Evolutionary conservation across 371 early-diverging fungal genomes (phyloP), one percentile per base, ranked within the genome.

Genomic region (Capillidium rhysosporum): DNA sequence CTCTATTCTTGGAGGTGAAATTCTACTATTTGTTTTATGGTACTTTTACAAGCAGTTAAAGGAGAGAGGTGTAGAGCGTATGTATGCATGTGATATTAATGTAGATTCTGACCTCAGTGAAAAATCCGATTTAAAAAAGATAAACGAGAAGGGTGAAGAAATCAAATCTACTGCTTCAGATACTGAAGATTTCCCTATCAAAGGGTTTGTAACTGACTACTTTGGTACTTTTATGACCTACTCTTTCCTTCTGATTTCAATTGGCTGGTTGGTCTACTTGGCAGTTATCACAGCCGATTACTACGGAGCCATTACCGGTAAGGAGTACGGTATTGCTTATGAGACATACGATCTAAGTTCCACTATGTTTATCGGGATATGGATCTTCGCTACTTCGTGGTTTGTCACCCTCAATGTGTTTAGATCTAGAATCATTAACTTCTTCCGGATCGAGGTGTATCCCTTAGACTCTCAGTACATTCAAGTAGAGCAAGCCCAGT

Each of bases 241-340:
- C 38, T 71, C 77, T 26, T 67, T 77, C 26, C 55, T 70, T 8
- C 26, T 71, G 21, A 69, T 71, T 4, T 77, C 80, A 2, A 49
- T 80, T n/a, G 65, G 74, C 39, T 84, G 77, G 69, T 58, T 84
- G 38, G 70, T 74, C 18, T 69, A 81, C 49, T 57, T 86, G 54
- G 71, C 71, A 20, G 63, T 78, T 45, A 59, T 84, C 18, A 76
- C 78, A 30, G 67, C 73, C 18, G 85, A 85, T 61, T 79, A 82
- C 67, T 86, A 76, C 57, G 69, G 67, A 20, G 68, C 61, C 20
- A 59, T 77, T 56, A 53, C 63, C 24, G 59, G 69, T 16, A 56
- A 57, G 30, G 55, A 56, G 9, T 66, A 64, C 49, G 59, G 64
- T 20, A 63, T 76, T 14, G 75, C 76, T 57, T 64, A 68, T 46